Evolutionary conservation across 2,329 filamentous ascomycete species (phyloP).

Genomic region (Akanthomyces uredinophilus): DNA sequence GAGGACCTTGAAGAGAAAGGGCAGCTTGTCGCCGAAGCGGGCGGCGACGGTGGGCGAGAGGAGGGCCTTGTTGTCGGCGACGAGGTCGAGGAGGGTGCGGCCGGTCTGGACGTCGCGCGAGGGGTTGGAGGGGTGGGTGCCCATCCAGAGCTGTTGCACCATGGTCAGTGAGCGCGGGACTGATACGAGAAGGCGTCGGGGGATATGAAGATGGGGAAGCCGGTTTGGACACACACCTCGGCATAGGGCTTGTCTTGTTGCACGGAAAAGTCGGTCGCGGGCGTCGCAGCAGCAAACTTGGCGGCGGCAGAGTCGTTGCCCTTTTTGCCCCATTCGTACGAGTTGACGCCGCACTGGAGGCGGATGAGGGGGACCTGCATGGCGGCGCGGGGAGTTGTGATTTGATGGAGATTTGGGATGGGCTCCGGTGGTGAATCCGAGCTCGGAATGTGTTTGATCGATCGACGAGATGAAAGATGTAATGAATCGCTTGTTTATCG

Average conservation of each 20-base stretch:
- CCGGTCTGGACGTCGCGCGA: slow-evolving; percentile 84
- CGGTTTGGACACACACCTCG: slow-evolving; percentile 70
- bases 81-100: slow-evolving; percentile 78
- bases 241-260: slow-evolving; percentile 89
- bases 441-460: not conserved
- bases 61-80: slow-evolving; percentile 79
- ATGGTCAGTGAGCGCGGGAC: not conserved
- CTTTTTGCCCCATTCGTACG: slow-evolving; percentile 98
- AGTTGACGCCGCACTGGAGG: slow-evolving; percentile 89
- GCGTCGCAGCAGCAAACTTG: slow-evolving; percentile 80
- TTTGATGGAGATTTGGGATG: not conserved
- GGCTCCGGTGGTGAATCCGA: not conserved
- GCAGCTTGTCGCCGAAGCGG: slow-evolving; percentile 75
- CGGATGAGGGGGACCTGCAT: slow-evolving; percentile 80
- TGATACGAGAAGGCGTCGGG: too few species aligned
- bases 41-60: slow-evolving; percentile 68
- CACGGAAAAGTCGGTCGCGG: slow-evolving; percentile 67
- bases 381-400: slow-evolving; percentile 6
- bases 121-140: slow-evolving; percentile 91
- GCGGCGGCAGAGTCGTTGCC: slow-evolving; percentile 84
- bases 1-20: slow-evolving; percentile 96
- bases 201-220: too few species aligned
- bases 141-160: slow-evolving; percentile 83
- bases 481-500: not conserved
- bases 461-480: not conserved